Evolutionary conservation across 1,139 yeast species (phyloP).

Genomic region (Zygosaccharomyces pseudobailii): DNA sequence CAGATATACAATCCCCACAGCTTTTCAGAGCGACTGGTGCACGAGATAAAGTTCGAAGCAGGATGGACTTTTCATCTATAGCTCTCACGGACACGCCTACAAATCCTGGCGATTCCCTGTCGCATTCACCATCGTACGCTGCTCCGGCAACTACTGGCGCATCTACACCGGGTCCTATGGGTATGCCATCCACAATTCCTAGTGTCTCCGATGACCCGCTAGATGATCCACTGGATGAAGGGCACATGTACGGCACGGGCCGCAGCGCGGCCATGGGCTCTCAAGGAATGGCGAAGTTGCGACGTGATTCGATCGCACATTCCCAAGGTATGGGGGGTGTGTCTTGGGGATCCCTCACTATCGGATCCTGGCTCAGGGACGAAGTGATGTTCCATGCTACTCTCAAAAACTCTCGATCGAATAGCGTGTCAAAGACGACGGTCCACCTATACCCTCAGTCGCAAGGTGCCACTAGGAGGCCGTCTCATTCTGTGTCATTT

Average conservation of each 20-base stretch:
- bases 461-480: slow-evolving; percentile 11
- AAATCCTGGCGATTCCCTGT: not conserved
- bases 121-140: slow-evolving; percentile 1
- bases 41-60: not conserved
- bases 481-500: slow-evolving; percentile 11
- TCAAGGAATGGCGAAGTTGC: slow-evolving; percentile 43
- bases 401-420: slow-evolving; percentile 14
- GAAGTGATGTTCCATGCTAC: slow-evolving; percentile 54
- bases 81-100: slow-evolving; percentile 11
- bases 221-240: slow-evolving; percentile 1
- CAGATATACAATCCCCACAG: not conserved
- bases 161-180: slow-evolving; percentile 9
- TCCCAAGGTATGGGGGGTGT: slow-evolving; percentile 98
- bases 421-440: slow-evolving; percentile 10
- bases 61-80: slow-evolving; percentile 16
- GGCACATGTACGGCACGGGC: slow-evolving; percentile 3
- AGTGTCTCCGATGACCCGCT: not conserved
- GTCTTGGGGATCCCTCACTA: slow-evolving; percentile 95
- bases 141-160: slow-evolving; percentile 8
- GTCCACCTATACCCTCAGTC: slow-evolving; percentile 11
- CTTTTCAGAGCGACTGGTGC: not conserved
- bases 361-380: slow-evolving; percentile 93
- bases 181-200: slow-evolving; percentile 1
- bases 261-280: slow-evolving; percentile 12
- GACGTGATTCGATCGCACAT: slow-evolving; percentile 90